Evolutionary conservation across 306 rosid genomes (phyloP), one percentile per base, ranked within the genome.

Genomic region (Cicer cuneatum): DNA sequence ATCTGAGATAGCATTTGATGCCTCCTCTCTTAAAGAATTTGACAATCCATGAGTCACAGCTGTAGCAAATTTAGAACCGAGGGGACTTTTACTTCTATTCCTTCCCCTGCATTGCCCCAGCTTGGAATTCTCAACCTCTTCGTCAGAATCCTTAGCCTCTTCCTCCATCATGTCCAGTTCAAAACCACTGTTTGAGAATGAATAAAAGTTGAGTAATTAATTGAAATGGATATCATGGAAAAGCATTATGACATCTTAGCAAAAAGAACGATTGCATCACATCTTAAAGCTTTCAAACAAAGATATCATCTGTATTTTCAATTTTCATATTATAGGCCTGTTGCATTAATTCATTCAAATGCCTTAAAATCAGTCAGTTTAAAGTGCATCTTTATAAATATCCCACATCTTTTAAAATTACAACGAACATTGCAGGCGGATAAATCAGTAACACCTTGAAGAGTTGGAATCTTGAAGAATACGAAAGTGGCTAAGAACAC

Each of bases 71-170:
- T 87, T 85, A 13, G 83, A 58, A 71, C 75, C 72, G 29, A 24
- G 56, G 57, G 95, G 89, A 77, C 87, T 86, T 75, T 69, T 85
- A 58, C 21, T 72, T 53, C 48, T 59, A 64, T 46, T 80, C 70
- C 72, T 76, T 68, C 74, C 87, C 33, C 64, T 84, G 54, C 72
- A 82, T 72, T 83, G 74, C 81, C 58, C 88, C 66, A 73, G 51
- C 76, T 58, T 49, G 42, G 82, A 58, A 81, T 79, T 84, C 66
- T 82, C 90, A 61, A 80, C 83, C 83, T 89, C 97, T 14, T 88
- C 98, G 61, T 94, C 97, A 71, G 97, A 94, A 86, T 94, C 97
- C 90, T 89, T 92, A 39, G 99, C 99, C 80, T 90, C 95, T 64
- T 81, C 91, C 72, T 24, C 92, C 87, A 79, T 54, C 81, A 66